Evolutionary conservation across 345 rosid species (phyloP).

Genomic region (Physaria fendleri): DNA sequence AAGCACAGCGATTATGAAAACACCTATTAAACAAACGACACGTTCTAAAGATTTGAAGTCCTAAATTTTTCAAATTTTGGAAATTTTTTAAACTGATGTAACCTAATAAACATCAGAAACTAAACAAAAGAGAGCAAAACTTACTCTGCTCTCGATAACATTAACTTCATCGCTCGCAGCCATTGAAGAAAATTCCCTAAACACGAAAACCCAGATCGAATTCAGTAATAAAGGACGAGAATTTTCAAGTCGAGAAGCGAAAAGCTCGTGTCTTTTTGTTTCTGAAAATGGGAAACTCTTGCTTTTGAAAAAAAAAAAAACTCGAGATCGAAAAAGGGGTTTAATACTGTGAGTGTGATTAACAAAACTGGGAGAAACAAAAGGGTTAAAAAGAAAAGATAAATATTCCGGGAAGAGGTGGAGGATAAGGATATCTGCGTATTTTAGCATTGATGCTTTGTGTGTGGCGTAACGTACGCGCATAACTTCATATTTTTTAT

Average conservation of each 20-base stretch:
- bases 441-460: neutral
- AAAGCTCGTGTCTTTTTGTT: neutral
- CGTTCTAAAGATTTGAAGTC: slow-evolving; percentile 20
- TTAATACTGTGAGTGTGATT: slow-evolving; percentile 6
- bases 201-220: slow-evolving; percentile 22
- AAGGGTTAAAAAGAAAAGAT: neutral
- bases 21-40: slow-evolving; percentile 10
- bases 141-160: slow-evolving; percentile 69
- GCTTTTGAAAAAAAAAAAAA: neutral
- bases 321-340: slow-evolving; percentile 13
- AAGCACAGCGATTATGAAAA: neutral
- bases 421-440: slow-evolving; percentile 28
- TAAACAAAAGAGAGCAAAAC: neutral
- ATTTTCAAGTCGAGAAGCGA: neutral
- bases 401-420: slow-evolving; percentile 21
- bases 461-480: slow-evolving; percentile 13
- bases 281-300: slow-evolving; percentile 6
- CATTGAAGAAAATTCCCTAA: slow-evolving; percentile 33
- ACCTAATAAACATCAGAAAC: neutral
- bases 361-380: neutral
- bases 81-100: slow-evolving; percentile 3
- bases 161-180: slow-evolving; percentile 63
- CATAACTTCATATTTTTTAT: too few species aligned
- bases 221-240: neutral
- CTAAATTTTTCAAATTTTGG: neutral